Percentiles rank a stretch among this genome's conserved stretches.
Evolutionary conservation across 768 basidiomycete species (phyloP).

Genomic region (Hericium rajendrae): DNA sequence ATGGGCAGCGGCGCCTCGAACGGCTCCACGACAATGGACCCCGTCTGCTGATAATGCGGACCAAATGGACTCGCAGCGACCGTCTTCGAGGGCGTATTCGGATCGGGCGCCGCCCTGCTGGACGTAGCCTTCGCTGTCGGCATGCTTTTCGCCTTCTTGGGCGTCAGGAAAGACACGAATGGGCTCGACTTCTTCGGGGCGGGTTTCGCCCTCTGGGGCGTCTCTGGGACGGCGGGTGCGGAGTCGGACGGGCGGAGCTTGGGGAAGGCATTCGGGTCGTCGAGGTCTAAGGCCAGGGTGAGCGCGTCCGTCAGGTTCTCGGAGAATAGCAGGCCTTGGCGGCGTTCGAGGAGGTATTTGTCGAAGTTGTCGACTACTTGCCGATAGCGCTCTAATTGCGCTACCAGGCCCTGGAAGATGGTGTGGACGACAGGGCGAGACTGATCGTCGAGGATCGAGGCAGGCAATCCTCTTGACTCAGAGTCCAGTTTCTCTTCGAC

Average conservation of each 20-base stretch:
- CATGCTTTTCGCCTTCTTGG: conserved; percentile 52
- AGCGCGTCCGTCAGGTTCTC: conserved; percentile 90
- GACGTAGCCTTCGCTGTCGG: conserved; percentile 19
- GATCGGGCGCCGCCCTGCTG: conserved; percentile 27
- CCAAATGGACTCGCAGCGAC: conserved; percentile 71
- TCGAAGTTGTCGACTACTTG: conserved; percentile 71
- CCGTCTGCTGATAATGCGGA: conserved; percentile 75
- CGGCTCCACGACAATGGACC: conserved; percentile 60
- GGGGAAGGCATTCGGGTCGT: conserved; percentile 25
- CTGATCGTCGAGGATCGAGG: conserved; percentile 58
- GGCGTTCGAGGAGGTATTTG: conserved; percentile 71
- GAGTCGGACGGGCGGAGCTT: conserved; percentile 17
- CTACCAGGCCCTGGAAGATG: conserved; percentile 71
- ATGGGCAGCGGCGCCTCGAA: conserved; percentile 51
- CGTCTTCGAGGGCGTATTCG: conserved; percentile 39
- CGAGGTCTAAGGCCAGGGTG: conserved; percentile 57
- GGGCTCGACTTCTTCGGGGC: conserved; percentile 46
- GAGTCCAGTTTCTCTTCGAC: conserved; percentile 58
- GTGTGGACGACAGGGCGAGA: conserved; percentile 74
- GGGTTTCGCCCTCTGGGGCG: conserved; percentile 36
- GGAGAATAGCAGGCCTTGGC: conserved; percentile 82
- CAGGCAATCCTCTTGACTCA: conserved; percentile 50
- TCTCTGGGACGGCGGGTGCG: conserved; percentile 23
- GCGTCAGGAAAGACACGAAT: conserved; percentile 71
- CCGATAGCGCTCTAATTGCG: conserved; percentile 76